These are phyloP conservation scores for Psilocybe tampanensis DNA, from an alignment of 768 basidiomycete species.

Conservation along the genomic window DNA sequence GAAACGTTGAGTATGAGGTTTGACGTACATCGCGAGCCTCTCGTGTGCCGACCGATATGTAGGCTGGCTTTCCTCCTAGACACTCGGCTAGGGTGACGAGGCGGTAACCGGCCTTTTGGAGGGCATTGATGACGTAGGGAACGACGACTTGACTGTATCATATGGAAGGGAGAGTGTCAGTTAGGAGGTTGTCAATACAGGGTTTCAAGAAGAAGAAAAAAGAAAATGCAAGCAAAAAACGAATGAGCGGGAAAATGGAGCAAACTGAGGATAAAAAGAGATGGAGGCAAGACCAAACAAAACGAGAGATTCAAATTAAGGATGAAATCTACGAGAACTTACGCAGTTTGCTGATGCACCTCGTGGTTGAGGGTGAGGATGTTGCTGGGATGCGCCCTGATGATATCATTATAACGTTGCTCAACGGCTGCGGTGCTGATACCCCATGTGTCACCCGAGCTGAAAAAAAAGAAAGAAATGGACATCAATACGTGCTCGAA, in stretches of 20 bases:
- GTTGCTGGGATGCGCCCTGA: conserved; percentile 23
- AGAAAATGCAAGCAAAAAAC: too few species aligned
- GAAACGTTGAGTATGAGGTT: too few species aligned
- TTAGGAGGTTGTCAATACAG: background rate
- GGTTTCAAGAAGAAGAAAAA: too few species aligned
- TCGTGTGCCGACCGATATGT: conserved; percentile 30
- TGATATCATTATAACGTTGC: conserved; percentile 24
- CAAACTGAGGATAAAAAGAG: too few species aligned
- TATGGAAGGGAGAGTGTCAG: background rate
- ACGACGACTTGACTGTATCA: conserved; percentile 26
- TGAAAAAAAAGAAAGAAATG: conserved; percentile 5
- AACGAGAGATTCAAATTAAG: too few species aligned
- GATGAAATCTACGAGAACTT: background rate
- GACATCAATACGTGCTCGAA: background rate
- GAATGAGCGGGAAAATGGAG: too few species aligned
- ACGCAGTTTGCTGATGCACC: conserved; percentile 31
- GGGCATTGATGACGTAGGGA: conserved; percentile 31
- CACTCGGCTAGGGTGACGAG: conserved; percentile 46
- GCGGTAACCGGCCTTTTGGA: conserved; percentile 35
- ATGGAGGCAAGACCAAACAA: too few species aligned
- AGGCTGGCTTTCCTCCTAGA: conserved; percentile 35
- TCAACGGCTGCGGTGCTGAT: conserved; percentile 23
- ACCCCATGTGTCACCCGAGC: conserved; percentile 34
- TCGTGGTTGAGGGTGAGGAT: conserved; percentile 40
- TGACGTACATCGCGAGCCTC: conserved; percentile 26